phyloP scores from a whole-genome alignment of 2,329 filamentous ascomycete species.

The Zelopaecilomyces penicillatus region DNA sequence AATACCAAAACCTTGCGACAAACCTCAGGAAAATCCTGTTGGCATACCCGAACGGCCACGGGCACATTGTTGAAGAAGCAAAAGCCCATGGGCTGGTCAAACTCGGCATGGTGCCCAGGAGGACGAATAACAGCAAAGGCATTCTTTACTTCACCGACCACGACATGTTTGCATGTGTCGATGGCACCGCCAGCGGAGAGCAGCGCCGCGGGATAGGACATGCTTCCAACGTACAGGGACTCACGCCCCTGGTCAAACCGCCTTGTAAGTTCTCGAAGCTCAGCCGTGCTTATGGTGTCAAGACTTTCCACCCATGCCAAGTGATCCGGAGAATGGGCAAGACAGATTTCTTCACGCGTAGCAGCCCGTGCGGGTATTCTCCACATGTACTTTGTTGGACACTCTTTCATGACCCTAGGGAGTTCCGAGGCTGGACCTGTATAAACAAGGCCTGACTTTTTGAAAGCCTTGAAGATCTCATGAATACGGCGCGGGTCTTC shows the following conservation, averaged over 20 bases:
- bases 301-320: constrained; percentile 65
- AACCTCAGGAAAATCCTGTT: constrained; percentile 65
- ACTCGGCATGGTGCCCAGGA: constrained; percentile 91
- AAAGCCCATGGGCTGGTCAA: constrained; percentile 79
- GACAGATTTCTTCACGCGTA: constrained; percentile 67
- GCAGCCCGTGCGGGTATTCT: constrained; percentile 74
- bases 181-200: constrained; percentile 89
- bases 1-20: constrained; percentile 89
- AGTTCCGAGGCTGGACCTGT: constrained; percentile 48
- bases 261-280: constrained; percentile 60
- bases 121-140: constrained; percentile 92
- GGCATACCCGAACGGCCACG: constrained; percentile 82
- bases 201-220: constrained; percentile 72
- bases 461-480: constrained; percentile 85
- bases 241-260: constrained; percentile 56
- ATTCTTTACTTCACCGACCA: constrained; percentile 77
- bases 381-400: constrained; percentile 57
- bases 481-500: constrained; percentile 91
- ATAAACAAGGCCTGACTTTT: constrained; percentile 69
- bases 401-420: constrained; percentile 40
- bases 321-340: constrained; percentile 71
- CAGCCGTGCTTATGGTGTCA: constrained; percentile 45
- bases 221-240: constrained; percentile 74
- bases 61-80: constrained; percentile 98
- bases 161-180: constrained; percentile 89